A percentile compares a stretch with the other conserved stretches of the same genome.
phyloP scores from a whole-genome alignment of 495 filamentous ascomycete species.

The Neurospora sp. region DNA sequence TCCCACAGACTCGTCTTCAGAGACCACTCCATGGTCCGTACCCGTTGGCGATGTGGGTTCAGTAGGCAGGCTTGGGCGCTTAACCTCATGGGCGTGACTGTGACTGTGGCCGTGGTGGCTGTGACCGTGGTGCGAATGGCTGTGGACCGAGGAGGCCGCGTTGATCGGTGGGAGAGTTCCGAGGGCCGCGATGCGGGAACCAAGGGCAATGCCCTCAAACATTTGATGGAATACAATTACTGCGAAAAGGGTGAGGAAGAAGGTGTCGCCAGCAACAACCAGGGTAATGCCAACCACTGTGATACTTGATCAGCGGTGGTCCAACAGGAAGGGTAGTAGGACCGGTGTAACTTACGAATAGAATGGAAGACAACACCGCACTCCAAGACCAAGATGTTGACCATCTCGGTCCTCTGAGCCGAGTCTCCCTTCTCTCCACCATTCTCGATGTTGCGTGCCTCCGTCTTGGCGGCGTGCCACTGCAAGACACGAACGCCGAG shows the following conservation, averaged over 20 bases:
- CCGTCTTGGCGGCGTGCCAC: slow-evolving; percentile 19
- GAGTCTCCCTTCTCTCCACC: background rate
- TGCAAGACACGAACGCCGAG: slow-evolving; percentile 41
- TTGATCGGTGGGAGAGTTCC: slow-evolving; percentile 8
- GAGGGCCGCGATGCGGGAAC: slow-evolving; percentile 58
- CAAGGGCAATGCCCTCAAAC: slow-evolving; percentile 71
- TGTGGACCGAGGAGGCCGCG: background rate
- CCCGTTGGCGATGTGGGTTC: background rate
- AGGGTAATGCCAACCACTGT: slow-evolving; percentile 50
- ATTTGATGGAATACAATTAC: slow-evolving; percentile 60
- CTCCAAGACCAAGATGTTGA: slow-evolving; percentile 56
- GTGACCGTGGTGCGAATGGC: slow-evolving; percentile 14
- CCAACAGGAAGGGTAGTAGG: background rate
- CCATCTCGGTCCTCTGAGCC: slow-evolving; percentile 23
- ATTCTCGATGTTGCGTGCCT: background rate
- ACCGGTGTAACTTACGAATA: slow-evolving; percentile 31
- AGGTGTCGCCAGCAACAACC: slow-evolving; percentile 45
- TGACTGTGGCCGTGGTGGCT: slow-evolving; percentile 8
- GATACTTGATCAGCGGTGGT: background rate
- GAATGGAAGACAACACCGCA: slow-evolving; percentile 66
- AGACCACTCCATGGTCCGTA: slow-evolving; percentile 1
- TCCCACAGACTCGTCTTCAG: background rate
- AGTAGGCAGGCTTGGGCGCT: slow-evolving; percentile 1
- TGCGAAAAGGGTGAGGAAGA: slow-evolving; percentile 45
- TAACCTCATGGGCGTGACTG: background rate